Evolutionary conservation across 768 basidiomycete species (phyloP).

Genomic region (Boletus pseudo-olivaceus): DNA sequence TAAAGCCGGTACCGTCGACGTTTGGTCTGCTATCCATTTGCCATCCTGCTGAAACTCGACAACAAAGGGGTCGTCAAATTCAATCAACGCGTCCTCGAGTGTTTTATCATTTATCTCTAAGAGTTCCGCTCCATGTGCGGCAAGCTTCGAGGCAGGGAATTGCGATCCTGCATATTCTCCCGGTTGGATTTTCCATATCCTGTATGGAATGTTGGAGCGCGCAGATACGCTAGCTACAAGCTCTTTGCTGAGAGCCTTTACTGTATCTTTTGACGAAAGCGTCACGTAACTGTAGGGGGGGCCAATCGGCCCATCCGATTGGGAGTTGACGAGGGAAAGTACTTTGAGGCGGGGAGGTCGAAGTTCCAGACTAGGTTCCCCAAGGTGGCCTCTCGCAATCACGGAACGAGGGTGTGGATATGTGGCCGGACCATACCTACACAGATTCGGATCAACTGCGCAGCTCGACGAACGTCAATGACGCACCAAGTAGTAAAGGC

Average conservation of each 20-base stretch:
- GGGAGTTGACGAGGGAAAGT: conserved; percentile 39
- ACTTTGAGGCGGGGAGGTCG: conserved; percentile 64
- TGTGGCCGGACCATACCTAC: conserved; percentile 68
- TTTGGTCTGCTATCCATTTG: conserved; percentile 53
- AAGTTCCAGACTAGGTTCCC: conserved; percentile 61
- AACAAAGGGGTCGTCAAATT: conserved; percentile 65
- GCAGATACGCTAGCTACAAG: conserved; percentile 39
- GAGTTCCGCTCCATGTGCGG: conserved; percentile 35
- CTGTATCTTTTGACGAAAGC: conserved; percentile 51
- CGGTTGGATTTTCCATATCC: conserved; percentile 60
- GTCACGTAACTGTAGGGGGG: conserved; percentile 36
- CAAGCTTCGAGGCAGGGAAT: conserved; percentile 27
- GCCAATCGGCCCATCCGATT: conserved; percentile 27
- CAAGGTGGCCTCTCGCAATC: conserved; percentile 52
- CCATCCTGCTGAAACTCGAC: conserved; percentile 68
- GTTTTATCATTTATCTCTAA: conserved; percentile 43
- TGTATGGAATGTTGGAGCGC: conserved; percentile 40
- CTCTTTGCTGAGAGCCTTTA: conserved; percentile 39
- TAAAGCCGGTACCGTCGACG: conserved; percentile 1
- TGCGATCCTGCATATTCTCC: conserved; percentile 32
- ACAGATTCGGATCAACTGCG: neutral
- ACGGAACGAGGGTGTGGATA: conserved; percentile 64
- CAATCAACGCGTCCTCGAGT: conserved; percentile 56
- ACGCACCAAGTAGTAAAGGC: conserved; percentile 58
- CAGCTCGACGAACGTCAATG: neutral